A percentile compares a stretch with the other conserved stretches of the same genome.
Conservation (phyloP, 768 basidiomycete genomes). For the Auriscalpium orientale region DNA sequence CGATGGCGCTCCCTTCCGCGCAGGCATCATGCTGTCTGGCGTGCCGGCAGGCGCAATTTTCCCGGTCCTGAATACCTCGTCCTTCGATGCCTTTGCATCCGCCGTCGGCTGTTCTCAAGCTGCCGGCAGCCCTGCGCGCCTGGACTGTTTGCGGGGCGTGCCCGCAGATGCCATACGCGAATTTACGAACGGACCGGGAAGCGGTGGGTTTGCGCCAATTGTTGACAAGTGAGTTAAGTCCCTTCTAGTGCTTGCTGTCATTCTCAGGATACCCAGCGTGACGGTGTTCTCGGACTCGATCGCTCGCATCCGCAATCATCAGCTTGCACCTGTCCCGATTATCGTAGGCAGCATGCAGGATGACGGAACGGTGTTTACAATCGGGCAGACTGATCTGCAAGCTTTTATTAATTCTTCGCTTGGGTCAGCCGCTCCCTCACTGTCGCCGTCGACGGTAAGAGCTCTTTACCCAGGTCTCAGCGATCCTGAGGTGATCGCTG, state of each 20-base stretch:
- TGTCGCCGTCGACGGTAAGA: neutral
- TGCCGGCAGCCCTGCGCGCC: conserved; percentile 13
- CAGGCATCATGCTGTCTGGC: conserved; percentile 5
- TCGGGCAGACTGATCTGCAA: neutral
- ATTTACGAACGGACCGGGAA: conserved; percentile 6
- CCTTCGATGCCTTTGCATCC: conserved; percentile 1
- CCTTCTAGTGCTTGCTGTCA: neutral
- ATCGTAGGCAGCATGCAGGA: conserved; percentile 4
- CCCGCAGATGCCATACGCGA: conserved; percentile 14
- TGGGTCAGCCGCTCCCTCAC: neutral
- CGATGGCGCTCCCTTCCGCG: neutral
- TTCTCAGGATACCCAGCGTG: neutral
- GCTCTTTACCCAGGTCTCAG: neutral
- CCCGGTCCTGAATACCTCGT: neutral
- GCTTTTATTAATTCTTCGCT: neutral
- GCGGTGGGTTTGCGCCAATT: neutral
- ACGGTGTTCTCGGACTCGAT: conserved; percentile 2
- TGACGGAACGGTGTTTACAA: neutral
- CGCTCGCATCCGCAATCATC: conserved; percentile 1
- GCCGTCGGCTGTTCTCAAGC: conserved; percentile 13
- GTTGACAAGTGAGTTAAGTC: conserved; percentile 3
- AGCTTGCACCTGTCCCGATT: conserved; percentile 1
- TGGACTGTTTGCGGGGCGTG: conserved; percentile 19
- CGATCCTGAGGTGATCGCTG: conserved; percentile 1
- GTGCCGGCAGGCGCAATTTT: neutral